Conservation (phyloP, 768 basidiomycete genomes). For the Gloeopeniophorella convolvens region DNA sequence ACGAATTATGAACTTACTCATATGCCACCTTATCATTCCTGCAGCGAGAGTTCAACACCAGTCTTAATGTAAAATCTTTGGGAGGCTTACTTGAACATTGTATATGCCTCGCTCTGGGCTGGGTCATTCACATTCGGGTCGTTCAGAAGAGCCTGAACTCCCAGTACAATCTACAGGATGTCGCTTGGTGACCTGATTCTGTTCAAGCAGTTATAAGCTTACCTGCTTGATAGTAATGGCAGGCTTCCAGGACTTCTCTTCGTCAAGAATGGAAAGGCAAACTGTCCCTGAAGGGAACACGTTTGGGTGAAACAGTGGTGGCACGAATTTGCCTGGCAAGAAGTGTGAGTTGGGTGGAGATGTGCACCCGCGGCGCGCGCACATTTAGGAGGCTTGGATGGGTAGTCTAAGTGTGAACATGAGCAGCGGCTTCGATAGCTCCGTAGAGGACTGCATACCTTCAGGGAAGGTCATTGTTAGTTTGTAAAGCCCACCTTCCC, state of each 20-base stretch:
- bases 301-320: slow-evolving; percentile 95
- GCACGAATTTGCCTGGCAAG: slow-evolving; percentile 84
- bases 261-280: slow-evolving; percentile 94
- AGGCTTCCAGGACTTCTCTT: slow-evolving; percentile 99
- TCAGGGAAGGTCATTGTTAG: slow-evolving; percentile 94
- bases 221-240: slow-evolving; percentile 99
- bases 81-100: slow-evolving; percentile 94
- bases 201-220: slow-evolving; percentile 15
- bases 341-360: slow-evolving; percentile 5
- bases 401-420: slow-evolving; percentile 57
- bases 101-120: slow-evolving; percentile 97
- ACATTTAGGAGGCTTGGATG: slow-evolving; percentile 96
- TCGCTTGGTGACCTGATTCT: neutral
- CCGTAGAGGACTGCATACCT: slow-evolving; percentile 42
- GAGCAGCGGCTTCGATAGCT: neutral
- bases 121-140: slow-evolving; percentile 97
- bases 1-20: slow-evolving; percentile 51
- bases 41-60: slow-evolving; percentile 5
- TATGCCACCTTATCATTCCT: slow-evolving; percentile 95
- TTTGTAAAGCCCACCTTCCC: slow-evolving; percentile 97
- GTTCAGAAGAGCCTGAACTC: slow-evolving; percentile 92
- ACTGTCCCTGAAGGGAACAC: slow-evolving; percentile 99
- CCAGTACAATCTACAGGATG: slow-evolving; percentile 71
- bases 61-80: neutral
- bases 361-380: slow-evolving; percentile 24